Base-by-base conservation (phyloP, 2,329 filamentous ascomycete species). In the Cryphonectria parasitica region DNA sequence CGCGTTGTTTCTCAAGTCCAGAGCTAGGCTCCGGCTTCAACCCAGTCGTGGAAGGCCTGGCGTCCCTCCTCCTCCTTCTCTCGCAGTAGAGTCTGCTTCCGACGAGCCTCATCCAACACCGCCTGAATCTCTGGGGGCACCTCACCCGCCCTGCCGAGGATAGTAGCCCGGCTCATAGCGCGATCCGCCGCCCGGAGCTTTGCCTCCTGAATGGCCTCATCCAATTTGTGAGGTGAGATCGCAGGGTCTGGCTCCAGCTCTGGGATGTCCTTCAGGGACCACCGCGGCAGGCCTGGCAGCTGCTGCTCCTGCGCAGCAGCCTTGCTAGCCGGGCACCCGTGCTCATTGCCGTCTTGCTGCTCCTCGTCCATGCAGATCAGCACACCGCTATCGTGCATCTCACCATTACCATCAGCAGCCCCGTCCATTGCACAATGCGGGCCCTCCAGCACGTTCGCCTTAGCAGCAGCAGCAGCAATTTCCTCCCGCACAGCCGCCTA, bases 401-500 rank as follows among this genome's bases (percentile, higher is more conserved):
- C 41, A 22, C 22, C 7, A 66, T 62, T 19, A 19, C 22, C 45
- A 7, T 49, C 66, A 41, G 3, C 36, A 49, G 43, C 41, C 22
- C 58, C 66, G 6, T 52, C 56, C 13, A 41, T 36, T 39, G 11
- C 1, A 13, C 15, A 25, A 2, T 15, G 11, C 25, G 6, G 41
- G 17, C 17, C 43, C 4, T 13, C 63, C 28, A 64, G 63, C 63
- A 19, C 41, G n/a, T 19, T 62, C 34, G 56, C 45, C 28, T 39
- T 43, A n/a, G 66, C 66, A n/a, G 66, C 66, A 61, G 66, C 66
- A 61, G 52, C 39, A 43, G 58, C 66, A 43, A 68, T 43, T 54
- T 68, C 66, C 41, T 68, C 56, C n/a, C 68, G 63, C 64, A 5
- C 63, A 34, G 58, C 41, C 31, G 62, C 62, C 71, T 72, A 72